Evolutionary conservation across 148 eudicot species (phyloP).

Genomic region (Cornus kousa): DNA sequence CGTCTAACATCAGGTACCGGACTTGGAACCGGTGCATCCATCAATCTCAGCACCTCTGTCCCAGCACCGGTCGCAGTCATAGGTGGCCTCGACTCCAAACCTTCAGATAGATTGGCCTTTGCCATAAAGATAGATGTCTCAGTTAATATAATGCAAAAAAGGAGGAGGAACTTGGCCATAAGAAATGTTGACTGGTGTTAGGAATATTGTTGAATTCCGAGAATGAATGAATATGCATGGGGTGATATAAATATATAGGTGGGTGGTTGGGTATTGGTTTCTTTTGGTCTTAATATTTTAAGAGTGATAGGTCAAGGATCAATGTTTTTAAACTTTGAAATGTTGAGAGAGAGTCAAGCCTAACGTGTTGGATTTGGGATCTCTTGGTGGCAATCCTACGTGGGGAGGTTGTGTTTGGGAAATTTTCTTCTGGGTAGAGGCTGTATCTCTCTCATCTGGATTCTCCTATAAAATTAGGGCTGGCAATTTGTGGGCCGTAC

Average conservation of each 20-base stretch:
- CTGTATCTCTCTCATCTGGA: neutral
- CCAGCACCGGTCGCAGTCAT: neutral
- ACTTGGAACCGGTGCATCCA: neutral
- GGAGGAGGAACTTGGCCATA: slow-evolving; percentile 16
- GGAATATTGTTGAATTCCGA: neutral
- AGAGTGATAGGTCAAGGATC: neutral
- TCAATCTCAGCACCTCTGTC: neutral
- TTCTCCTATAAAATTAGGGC: neutral
- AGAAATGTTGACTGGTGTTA: neutral
- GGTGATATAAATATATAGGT: neutral
- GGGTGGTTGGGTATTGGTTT: neutral
- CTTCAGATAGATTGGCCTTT: slow-evolving; percentile 1
- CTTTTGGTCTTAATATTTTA: neutral
- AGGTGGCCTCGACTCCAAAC: neutral
- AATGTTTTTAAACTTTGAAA: neutral
- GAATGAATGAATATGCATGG: neutral
- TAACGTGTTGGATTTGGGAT: slow-evolving; percentile 7
- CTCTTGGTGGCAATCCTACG: neutral
- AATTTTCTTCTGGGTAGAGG: neutral
- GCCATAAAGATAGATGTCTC: neutral
- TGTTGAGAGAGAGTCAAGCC: neutral
- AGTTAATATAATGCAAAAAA: slow-evolving; percentile 7
- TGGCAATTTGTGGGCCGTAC: no score
- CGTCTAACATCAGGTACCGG: slow-evolving; percentile 9
- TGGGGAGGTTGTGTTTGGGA: slow-evolving; percentile 12